Conservation (phyloP, 2,329 filamentous ascomycete genomes). For the Talaromyces sp. region DNA sequence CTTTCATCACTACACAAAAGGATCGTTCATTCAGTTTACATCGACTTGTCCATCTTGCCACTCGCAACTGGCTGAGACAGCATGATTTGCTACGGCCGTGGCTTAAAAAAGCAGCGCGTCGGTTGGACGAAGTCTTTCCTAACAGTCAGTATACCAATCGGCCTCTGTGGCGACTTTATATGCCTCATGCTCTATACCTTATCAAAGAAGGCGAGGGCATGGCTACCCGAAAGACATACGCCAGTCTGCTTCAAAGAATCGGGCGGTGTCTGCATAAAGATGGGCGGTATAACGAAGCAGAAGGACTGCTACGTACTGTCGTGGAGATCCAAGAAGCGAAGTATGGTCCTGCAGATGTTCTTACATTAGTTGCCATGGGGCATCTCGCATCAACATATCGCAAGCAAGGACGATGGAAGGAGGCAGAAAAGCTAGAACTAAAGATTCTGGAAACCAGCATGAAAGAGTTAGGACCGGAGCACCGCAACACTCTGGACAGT, state of each 20-base stretch:
- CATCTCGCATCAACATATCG: slow-evolving; percentile 11
- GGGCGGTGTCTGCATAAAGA: background rate
- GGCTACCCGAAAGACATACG: background rate
- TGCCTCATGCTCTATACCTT: slow-evolving; percentile 25
- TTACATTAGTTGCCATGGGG: background rate
- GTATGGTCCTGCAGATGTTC: background rate
- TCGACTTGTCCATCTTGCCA: slow-evolving; percentile 35
- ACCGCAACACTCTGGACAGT: slow-evolving; percentile 25
- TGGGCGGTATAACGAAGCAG: slow-evolving; percentile 20
- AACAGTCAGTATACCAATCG: slow-evolving; percentile 19
- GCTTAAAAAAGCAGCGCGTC: background rate
- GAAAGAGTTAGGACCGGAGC: slow-evolving; percentile 23
- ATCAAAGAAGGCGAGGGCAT: background rate
- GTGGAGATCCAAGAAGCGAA: background rate
- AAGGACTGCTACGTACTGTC: slow-evolving; percentile 11
- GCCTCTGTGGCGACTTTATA: slow-evolving; percentile 2
- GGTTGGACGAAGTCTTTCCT: slow-evolving; percentile 22
- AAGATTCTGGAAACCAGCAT: slow-evolving; percentile 21
- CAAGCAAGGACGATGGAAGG: slow-evolving; percentile 17
- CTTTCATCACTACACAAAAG: background rate
- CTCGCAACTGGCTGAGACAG: slow-evolving; percentile 31
- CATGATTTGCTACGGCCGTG: slow-evolving; percentile 21
- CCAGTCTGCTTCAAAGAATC: background rate
- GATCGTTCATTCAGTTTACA: background rate
- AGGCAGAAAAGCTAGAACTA: slow-evolving; percentile 23